These are phyloP conservation scores for Tulasnella sp. DNA, from an alignment of 768 basidiomycete genomes.

Conservation along the genomic window DNA sequence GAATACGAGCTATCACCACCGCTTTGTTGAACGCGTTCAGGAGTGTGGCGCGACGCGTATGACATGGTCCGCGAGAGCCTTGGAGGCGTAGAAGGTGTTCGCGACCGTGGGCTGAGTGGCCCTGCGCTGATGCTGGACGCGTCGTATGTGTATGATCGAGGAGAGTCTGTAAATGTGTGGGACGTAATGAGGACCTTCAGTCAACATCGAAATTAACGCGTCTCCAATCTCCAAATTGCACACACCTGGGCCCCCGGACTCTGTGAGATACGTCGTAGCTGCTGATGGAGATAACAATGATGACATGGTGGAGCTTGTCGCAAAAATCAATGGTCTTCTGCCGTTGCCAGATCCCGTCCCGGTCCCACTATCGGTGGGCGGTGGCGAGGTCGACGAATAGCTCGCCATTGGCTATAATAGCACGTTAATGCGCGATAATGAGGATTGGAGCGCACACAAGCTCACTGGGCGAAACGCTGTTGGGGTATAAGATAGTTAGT, in stretches of 20 bases:
- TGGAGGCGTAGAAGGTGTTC: neutral
- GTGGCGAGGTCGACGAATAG: neutral
- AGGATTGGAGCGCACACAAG: too few species aligned
- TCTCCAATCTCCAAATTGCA: neutral
- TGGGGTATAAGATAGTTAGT: too few species aligned
- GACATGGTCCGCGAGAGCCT: constrained; percentile 9
- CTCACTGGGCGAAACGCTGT: too few species aligned
- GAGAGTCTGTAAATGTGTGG: neutral
- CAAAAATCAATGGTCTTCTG: constrained; percentile 5
- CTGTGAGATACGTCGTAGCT: neutral
- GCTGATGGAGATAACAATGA: constrained; percentile 9
- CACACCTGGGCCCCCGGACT: neutral
- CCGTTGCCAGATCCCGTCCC: neutral
- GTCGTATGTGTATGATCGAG: neutral
- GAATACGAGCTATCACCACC: neutral
- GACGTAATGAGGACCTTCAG: neutral
- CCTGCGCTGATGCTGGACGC: neutral
- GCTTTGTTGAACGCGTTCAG: neutral
- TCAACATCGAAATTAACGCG: neutral
- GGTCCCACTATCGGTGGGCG: neutral
- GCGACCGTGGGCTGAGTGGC: neutral
- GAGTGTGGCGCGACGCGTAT: neutral
- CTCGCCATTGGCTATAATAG: neutral
- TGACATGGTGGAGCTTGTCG: constrained; percentile 8
- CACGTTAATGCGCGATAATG: too few species aligned